Conservation (phyloP, 768 basidiomycete genomes). For the Agaricus blazei region DNA sequence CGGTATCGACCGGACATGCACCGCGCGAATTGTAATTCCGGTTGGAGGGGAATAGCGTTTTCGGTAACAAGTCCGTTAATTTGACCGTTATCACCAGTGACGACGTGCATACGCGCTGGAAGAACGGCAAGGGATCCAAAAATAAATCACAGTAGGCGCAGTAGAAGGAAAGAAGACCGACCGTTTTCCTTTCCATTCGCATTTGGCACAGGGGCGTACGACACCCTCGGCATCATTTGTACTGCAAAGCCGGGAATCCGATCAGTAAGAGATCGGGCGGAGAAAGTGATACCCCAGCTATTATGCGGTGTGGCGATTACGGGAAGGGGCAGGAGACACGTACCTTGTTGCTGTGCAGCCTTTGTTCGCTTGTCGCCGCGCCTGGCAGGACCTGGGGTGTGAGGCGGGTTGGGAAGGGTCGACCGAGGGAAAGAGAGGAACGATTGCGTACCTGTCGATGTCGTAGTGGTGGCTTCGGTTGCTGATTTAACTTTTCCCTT, state of each 20-base stretch:
- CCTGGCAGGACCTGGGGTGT: conserved; percentile 39
- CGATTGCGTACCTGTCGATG: conserved; percentile 18
- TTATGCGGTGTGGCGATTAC: background rate
- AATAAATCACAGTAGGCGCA: conserved; percentile 1
- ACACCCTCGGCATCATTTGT: conserved; percentile 39
- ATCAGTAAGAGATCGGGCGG: conserved; percentile 6
- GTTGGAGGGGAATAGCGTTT: conserved; percentile 29
- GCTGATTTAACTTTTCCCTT: conserved; percentile 44
- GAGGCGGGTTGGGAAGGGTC: conserved; percentile 4
- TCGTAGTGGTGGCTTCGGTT: conserved; percentile 15
- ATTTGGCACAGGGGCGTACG: conserved; percentile 29
- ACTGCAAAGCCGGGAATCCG: conserved; percentile 21
- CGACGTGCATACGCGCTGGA: conserved; percentile 10
- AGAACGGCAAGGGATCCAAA: conserved; percentile 3
- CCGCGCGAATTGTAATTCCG: conserved; percentile 72
- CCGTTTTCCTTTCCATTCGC: conserved; percentile 21
- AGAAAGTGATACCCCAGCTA: background rate
- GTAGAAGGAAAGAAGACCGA: background rate
- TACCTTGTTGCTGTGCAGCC: conserved; percentile 64
- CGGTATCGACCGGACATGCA: conserved; percentile 84
- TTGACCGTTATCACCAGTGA: conserved; percentile 10
- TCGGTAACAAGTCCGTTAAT: conserved; percentile 10
- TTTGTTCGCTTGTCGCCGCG: conserved; percentile 75
- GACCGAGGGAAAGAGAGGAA: conserved; percentile 6
- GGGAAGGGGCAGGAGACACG: conserved; percentile 15